Evolutionary conservation across 768 basidiomycete species (phyloP).

Genomic region (Boletus reticuloceps): DNA sequence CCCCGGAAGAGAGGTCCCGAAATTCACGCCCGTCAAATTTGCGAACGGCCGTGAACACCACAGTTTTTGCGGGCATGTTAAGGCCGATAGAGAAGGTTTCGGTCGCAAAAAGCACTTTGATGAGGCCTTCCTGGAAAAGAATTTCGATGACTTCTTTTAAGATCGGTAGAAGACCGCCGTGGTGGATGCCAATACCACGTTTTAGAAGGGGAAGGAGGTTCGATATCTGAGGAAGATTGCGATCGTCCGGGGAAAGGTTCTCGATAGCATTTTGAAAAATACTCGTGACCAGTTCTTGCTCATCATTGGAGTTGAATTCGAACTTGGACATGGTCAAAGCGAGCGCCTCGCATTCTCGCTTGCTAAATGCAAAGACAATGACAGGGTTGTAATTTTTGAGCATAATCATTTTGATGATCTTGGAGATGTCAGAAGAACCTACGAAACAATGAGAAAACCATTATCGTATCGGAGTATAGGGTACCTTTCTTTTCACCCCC

Average conservation of each 20-base stretch:
- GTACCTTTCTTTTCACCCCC: slow-evolving; percentile 91
- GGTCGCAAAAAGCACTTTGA: slow-evolving; percentile 97
- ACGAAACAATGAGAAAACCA: slow-evolving; percentile 10
- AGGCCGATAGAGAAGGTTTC: slow-evolving; percentile 98
- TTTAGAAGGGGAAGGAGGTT: slow-evolving; percentile 90
- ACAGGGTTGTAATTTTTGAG: slow-evolving; percentile 96
- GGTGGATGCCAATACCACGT: slow-evolving; percentile 97
- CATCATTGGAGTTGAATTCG: slow-evolving; percentile 91
- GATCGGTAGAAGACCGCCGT: slow-evolving; percentile 95
- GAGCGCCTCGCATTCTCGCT: slow-evolving; percentile 93
- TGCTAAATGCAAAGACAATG: slow-evolving; percentile 98
- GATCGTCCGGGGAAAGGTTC: slow-evolving; percentile 82
- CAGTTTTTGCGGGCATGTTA: slow-evolving; percentile 99
- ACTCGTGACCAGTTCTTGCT: slow-evolving; percentile 79
- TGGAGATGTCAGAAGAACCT: slow-evolving; percentile 93
- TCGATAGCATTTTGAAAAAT: slow-evolving; percentile 96
- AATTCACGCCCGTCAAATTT: slow-evolving; percentile 98
- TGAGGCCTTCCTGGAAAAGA: slow-evolving; percentile 95
- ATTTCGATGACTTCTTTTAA: slow-evolving; percentile 99
- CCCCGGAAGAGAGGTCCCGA: slow-evolving; percentile 88
- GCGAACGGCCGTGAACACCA: slow-evolving; percentile 92
- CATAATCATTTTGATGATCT: slow-evolving; percentile 99
- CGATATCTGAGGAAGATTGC: slow-evolving; percentile 88
- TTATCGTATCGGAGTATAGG: background rate
- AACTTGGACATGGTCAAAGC: slow-evolving; percentile 92